These are phyloP conservation scores for Chlorophyllum brunneum DNA, from an alignment of 768 basidiomycete genomes.

Conservation along the genomic window DNA sequence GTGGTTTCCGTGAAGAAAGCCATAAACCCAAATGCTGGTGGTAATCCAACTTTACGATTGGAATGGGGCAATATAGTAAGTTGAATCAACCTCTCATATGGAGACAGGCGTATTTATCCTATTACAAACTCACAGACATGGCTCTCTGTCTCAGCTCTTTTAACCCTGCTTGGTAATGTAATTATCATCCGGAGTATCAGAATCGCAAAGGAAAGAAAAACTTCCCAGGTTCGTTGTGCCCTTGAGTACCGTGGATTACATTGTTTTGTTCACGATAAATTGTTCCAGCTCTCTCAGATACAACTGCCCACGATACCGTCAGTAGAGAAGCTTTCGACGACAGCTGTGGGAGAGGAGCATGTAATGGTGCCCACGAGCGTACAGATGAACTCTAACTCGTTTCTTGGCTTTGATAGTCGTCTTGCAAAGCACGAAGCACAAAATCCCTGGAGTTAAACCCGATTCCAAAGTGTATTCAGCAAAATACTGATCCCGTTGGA, in stretches of 20 bases:
- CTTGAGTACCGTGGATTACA: no score
- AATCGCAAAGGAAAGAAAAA: neutral
- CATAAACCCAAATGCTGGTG: neutral
- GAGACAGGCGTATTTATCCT: neutral
- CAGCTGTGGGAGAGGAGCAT: neutral
- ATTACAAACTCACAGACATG: constrained; percentile 3
- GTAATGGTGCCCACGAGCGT: neutral
- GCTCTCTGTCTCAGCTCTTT: neutral
- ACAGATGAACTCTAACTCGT: no score
- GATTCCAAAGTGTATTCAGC: no score
- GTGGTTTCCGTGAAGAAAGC: neutral
- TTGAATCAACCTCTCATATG: neutral
- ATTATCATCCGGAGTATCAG: neutral
- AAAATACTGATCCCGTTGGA: no score
- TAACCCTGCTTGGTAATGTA: neutral
- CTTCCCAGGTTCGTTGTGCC: constrained; percentile 1
- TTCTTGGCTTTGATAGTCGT: no score
- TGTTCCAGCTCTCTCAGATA: no score
- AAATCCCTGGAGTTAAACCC: no score
- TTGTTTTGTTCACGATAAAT: no score
- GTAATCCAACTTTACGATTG: neutral
- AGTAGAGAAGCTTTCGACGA: neutral
- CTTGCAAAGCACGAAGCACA: no score
- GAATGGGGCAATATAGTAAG: constrained; percentile 8
- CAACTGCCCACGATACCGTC: neutral